Evolutionary conservation across 768 basidiomycete species (phyloP).

Genomic region (Mycena sanguinolenta): DNA sequence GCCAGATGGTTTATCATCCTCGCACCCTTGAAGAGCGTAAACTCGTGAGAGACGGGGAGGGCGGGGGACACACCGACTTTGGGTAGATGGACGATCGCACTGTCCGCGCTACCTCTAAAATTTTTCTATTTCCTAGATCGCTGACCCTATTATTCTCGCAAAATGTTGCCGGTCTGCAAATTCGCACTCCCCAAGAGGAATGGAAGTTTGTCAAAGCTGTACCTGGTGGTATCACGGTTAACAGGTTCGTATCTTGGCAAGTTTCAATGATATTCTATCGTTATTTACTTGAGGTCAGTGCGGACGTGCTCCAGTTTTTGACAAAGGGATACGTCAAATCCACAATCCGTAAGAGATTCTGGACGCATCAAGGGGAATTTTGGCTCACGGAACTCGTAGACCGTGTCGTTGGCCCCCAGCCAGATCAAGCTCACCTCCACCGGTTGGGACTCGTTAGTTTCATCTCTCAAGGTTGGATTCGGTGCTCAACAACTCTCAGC

Average conservation of each 20-base stretch:
- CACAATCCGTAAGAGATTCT: slow-evolving; percentile 15
- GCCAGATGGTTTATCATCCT: slow-evolving; percentile 50
- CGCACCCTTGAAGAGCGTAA: no score
- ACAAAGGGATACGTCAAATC: slow-evolving; percentile 40
- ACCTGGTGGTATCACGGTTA: slow-evolving; percentile 46
- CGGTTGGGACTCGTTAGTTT: slow-evolving; percentile 19
- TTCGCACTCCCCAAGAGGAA: slow-evolving; percentile 49
- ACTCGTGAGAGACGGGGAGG: no score
- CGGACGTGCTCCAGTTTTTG: slow-evolving; percentile 57
- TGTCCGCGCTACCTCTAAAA: not conserved
- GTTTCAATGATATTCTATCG: no score
- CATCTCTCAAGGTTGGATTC: not conserved
- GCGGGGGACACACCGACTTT: no score
- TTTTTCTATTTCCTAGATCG: slow-evolving; percentile 40
- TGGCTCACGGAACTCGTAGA: not conserved
- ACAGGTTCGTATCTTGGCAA: slow-evolving; percentile 15
- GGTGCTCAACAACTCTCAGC: slow-evolving; percentile 1
- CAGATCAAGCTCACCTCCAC: slow-evolving; percentile 26
- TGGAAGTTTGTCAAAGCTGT: slow-evolving; percentile 53
- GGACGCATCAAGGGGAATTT: not conserved
- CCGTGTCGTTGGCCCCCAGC: slow-evolving; percentile 27
- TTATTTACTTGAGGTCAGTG: not conserved
- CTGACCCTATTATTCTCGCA: slow-evolving; percentile 55
- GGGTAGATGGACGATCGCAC: slow-evolving; percentile 25
- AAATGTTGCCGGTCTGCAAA: slow-evolving; percentile 51